Percentiles rank a stretch among this genome's conserved stretches.
phyloP scores from a whole-genome alignment of 2,329 filamentous ascomycete species.

The Alternaria sp. region DNA sequence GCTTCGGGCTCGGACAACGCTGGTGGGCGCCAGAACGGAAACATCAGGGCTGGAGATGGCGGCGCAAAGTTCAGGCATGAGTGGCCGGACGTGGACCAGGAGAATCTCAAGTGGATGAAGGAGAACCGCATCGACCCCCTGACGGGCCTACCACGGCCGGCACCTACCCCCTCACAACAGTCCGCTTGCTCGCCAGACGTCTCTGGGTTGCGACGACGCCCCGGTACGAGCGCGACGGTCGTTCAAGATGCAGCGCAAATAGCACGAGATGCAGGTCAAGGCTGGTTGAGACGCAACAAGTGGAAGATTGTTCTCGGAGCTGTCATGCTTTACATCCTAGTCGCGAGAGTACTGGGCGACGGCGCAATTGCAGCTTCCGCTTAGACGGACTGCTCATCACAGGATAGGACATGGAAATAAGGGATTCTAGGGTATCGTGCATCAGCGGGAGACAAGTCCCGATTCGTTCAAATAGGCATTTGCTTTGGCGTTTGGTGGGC shows the following conservation, averaged over 20 bases:
- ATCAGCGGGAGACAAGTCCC: background rate
- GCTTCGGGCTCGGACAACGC: conserved; percentile 52
- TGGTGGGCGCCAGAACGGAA: conserved; percentile 62
- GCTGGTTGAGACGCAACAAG: conserved; percentile 84
- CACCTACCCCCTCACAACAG: conserved; percentile 52
- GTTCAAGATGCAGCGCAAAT: conserved; percentile 81
- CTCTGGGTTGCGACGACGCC: conserved; percentile 71
- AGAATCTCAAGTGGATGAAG: conserved; percentile 93
- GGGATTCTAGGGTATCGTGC: background rate
- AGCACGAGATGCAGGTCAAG: conserved; percentile 77
- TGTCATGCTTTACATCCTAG: conserved; percentile 83
- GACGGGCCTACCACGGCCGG: conserved; percentile 73
- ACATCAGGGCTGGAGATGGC: conserved; percentile 87
- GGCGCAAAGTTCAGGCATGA: conserved; percentile 88
- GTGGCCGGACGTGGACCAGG: conserved; percentile 87
- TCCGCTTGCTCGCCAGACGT: conserved; percentile 68
- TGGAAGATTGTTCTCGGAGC: conserved; percentile 73
- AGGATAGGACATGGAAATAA: background rate
- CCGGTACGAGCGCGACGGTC: conserved; percentile 66
- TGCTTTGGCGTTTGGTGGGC: conserved; percentile 21
- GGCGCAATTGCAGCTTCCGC: conserved; percentile 34
- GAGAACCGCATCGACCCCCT: conserved; percentile 78
- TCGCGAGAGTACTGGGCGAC: conserved; percentile 75
- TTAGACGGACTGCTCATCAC: background rate
- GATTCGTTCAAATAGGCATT: conserved; percentile 4